Evolutionary conservation across 345 rosid species (phyloP).

Genomic region (Corchorus capsularis): DNA sequence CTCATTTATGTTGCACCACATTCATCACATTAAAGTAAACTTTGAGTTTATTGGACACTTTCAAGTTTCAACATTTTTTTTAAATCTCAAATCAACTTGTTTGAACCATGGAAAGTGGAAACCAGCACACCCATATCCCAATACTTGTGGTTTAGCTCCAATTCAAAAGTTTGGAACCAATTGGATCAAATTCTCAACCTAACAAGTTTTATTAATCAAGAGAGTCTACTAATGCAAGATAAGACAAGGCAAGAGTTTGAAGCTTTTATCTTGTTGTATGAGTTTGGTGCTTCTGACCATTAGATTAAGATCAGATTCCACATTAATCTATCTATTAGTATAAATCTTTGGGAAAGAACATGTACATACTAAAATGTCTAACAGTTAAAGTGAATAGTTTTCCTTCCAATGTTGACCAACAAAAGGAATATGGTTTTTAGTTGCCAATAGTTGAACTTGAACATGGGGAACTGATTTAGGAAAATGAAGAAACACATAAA

Average conservation of each 20-base stretch:
- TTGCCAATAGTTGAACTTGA: background rate
- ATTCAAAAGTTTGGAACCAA: no score
- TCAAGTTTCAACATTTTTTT: background rate
- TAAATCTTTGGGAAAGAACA: no score
- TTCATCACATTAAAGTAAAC: background rate
- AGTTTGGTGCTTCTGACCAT: no score
- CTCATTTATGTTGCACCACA: background rate
- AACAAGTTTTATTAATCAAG: no score
- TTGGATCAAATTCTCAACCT: no score
- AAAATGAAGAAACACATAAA: background rate
- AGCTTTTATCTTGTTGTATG: no score
- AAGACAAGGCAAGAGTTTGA: no score
- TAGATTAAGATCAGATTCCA: no score
- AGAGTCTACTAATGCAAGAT: no score
- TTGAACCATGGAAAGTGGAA: background rate
- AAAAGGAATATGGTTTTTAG: background rate
- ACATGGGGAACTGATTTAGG: background rate
- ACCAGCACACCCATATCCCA: background rate
- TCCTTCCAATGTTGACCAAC: background rate
- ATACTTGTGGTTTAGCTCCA: no score
- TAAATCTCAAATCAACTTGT: background rate
- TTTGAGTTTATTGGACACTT: no score
- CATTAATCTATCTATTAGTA: no score
- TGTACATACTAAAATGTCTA: background rate
- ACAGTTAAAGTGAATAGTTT: background rate